Evolutionary conservation across 345 rosid species (phyloP), one percentile per base, ranked within the genome.

Genomic region (Euphorbia tirucalli): DNA sequence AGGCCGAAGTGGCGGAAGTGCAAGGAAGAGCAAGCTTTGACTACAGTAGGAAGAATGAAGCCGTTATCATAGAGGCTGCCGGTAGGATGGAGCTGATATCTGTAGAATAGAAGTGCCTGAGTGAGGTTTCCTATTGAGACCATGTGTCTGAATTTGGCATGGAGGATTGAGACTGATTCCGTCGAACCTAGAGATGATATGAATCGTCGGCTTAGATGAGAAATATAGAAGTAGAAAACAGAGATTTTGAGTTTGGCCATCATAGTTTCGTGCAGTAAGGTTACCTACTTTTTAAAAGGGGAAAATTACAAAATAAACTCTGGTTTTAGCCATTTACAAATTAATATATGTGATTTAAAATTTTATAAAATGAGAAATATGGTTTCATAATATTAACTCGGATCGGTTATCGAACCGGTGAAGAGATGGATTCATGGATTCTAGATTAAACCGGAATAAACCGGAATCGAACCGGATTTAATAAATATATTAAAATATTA

Each of bases 11-110:
- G 50, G 11, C 16, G 27, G 65, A 44, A 66, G 0, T 62, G 55
- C 27, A 75, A 50, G 37, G 68, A 68, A 64, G 80, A 72, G 73
- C 80, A 83, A 24, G 90, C 88, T 81, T 80, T 86, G 81, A 83
- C 73, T 15, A 88, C 48, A 9, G 87, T 80, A 54, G 88, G 88
- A 73, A 86, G 79, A 68, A 88, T 49, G 63, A 72, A 39, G 67
- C 80, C 66, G 83, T 67, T 61, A 58, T 77, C 74, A 76, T 56
- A n/a, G 67, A 76, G 50, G 6, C 10, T 7, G 8, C 65, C 71
- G 7, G n/a, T 24, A 7, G 24, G 22, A 72, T 85, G 84, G 71
- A 85, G 68, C 1, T 77, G 54, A 50, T 71, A 61, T 74, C 59
- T 77, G 75, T 75, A 83, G 11, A 80, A 62, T 57, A 22, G 55